A percentile compares a stretch with the other conserved stretches of the same genome.
Evolutionary conservation across 2,329 filamentous ascomycete genomes (phyloP).

Genomic region (Plectosphaerella cucumerina): DNA sequence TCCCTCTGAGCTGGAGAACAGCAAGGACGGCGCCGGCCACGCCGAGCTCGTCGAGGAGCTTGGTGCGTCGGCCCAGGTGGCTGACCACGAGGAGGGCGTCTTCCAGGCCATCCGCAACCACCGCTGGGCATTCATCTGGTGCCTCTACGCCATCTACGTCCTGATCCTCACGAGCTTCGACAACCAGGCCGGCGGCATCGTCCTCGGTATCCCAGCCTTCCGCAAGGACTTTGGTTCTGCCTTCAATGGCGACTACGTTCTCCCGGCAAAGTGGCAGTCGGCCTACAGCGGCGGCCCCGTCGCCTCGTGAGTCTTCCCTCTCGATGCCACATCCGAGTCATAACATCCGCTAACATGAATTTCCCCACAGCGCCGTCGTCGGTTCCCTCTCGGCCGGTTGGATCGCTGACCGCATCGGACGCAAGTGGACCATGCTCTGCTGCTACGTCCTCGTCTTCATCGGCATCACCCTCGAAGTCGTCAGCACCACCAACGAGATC

Average conservation of each 20-base stretch:
- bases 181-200: conserved; percentile 33
- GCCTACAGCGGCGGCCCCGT: conserved; percentile 37
- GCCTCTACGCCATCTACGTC: conserved; percentile 32
- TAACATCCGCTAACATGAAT: conserved; percentile 7
- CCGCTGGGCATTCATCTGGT: conserved; percentile 25
- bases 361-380: conserved; percentile 9
- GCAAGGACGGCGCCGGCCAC: neutral
- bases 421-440: conserved; percentile 20
- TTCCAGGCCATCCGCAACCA: conserved; percentile 18
- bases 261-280: conserved; percentile 37
- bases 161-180: conserved; percentile 35
- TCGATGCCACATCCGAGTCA: neutral
- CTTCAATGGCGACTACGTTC: conserved; percentile 30
- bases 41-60: neutral
- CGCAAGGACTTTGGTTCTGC: conserved; percentile 36
- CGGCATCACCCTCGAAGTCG: conserved; percentile 30
- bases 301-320: conserved; percentile 25
- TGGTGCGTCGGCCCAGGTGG: neutral
- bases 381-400: conserved; percentile 9
- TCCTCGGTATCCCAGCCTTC: conserved; percentile 37
- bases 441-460: conserved; percentile 29
- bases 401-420: conserved; percentile 8
- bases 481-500: conserved; percentile 21
- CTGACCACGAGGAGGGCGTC: conserved; percentile 17
- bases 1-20: neutral